Evolutionary conservation across 345 rosid genomes (phyloP).

Genomic region (Populus deltoides): DNA sequence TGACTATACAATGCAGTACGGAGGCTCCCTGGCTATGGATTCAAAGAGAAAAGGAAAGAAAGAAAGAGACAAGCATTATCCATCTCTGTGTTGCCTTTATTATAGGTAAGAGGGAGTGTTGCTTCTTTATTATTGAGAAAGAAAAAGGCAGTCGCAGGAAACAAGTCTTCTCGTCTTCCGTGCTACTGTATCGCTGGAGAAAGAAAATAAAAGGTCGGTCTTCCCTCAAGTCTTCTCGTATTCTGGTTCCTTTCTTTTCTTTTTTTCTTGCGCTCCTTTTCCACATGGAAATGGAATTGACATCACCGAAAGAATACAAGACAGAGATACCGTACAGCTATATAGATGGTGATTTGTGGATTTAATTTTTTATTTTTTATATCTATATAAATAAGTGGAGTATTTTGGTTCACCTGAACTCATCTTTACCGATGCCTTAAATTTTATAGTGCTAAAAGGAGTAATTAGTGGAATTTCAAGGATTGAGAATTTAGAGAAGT

Average conservation of each 20-base stretch:
- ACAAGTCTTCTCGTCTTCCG: not conserved
- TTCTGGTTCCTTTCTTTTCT: not conserved
- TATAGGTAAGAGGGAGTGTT: not conserved
- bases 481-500: too few species aligned
- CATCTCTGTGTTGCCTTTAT: not conserved
- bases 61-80: not conserved
- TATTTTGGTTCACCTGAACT: too few species aligned
- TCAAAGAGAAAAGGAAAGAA: too few species aligned
- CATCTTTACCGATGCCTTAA: too few species aligned
- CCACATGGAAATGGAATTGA: too few species aligned
- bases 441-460: too few species aligned
- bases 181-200: not conserved
- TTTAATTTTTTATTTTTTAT: too few species aligned
- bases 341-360: not conserved
- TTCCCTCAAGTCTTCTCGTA: not conserved
- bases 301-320: not conserved
- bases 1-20: not conserved
- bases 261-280: too few species aligned
- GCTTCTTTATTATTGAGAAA: not conserved
- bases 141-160: not conserved
- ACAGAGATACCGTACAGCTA: not conserved
- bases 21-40: too few species aligned
- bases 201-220: not conserved
- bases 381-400: too few species aligned
- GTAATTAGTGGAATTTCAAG: too few species aligned